phyloP scores from a whole-genome alignment of 257 asterid species.

The Leptodermis oblonga region DNA sequence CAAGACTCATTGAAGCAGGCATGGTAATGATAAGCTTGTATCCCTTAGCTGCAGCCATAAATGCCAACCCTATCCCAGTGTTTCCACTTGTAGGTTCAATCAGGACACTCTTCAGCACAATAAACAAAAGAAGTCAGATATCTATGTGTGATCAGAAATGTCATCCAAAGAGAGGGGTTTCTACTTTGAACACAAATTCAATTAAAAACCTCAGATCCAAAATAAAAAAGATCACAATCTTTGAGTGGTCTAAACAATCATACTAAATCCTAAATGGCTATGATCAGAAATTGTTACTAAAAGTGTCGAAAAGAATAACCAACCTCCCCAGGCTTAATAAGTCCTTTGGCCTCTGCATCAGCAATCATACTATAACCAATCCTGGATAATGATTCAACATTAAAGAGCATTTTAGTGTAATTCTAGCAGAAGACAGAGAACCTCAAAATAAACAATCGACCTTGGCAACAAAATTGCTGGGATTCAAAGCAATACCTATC shows the following conservation, averaged over 20 bases:
- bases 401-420: not conserved
- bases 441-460: not conserved
- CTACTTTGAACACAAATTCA: not conserved
- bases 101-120: slow-evolving; percentile 62
- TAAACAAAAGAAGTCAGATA: not conserved
- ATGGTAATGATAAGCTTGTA: slow-evolving; percentile 86
- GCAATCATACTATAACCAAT: slow-evolving; percentile 92
- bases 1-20: slow-evolving; percentile 93
- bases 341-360: slow-evolving; percentile 82
- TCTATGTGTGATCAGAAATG: not conserved
- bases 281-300: not conserved
- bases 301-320: slow-evolving; percentile 4
- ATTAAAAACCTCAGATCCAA: not conserved
- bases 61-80: slow-evolving; percentile 95
- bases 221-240: not conserved
- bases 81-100: slow-evolving; percentile 96
- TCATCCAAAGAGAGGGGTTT: not conserved
- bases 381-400: slow-evolving; percentile 39
- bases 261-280: not conserved
- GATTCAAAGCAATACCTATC: slow-evolving; percentile 57
- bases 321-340: slow-evolving; percentile 86
- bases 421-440: not conserved
- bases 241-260: not conserved
- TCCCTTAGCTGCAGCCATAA: slow-evolving; percentile 91
- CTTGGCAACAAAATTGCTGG: not conserved